These are phyloP conservation scores for Geotrichum restrictum DNA, from an alignment of 1,139 yeast genomes.

Conservation along the genomic window DNA sequence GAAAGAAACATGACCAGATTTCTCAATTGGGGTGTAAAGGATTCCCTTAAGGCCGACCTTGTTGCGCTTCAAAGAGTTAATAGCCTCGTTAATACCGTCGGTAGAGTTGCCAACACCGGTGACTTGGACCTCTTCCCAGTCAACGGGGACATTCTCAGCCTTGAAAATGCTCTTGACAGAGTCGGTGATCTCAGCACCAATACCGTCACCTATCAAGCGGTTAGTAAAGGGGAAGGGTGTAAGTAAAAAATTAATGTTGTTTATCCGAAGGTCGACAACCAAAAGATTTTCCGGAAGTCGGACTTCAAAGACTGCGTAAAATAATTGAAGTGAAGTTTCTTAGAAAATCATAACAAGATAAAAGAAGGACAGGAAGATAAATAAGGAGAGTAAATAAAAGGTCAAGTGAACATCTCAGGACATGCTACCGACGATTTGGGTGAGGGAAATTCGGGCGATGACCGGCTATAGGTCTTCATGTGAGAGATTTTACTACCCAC, in stretches of 20 bases:
- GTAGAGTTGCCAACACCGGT: constrained; percentile 62
- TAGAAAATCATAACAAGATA: not conserved
- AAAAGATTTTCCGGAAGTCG: constrained; percentile 6
- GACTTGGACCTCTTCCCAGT: constrained; percentile 88
- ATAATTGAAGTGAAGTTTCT: not conserved
- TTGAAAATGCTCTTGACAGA: constrained; percentile 87
- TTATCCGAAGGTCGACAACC: constrained; percentile 9
- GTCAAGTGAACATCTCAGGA: not conserved
- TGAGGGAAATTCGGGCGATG: constrained; percentile 1
- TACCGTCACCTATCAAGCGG: constrained; percentile 64
- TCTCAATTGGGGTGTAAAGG: constrained; percentile 81
- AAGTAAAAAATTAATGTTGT: not conserved
- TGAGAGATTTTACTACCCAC: constrained; percentile 1
- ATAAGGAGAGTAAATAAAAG: not conserved
- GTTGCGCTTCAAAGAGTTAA: constrained; percentile 88
- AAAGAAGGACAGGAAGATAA: not conserved
- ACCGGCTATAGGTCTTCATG: not conserved
- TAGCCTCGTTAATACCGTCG: constrained; percentile 79
- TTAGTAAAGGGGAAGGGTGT: constrained; percentile 10
- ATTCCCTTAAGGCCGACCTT: constrained; percentile 96
- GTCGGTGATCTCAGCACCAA: constrained; percentile 93
- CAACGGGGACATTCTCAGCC: constrained; percentile 82
- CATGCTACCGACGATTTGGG: not conserved
- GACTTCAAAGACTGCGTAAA: not conserved
- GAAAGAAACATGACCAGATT: constrained; percentile 71